These are phyloP conservation scores for Phialophora expanda DNA, from an alignment of 2,329 filamentous ascomycete genomes.

Conservation along the genomic window DNA sequence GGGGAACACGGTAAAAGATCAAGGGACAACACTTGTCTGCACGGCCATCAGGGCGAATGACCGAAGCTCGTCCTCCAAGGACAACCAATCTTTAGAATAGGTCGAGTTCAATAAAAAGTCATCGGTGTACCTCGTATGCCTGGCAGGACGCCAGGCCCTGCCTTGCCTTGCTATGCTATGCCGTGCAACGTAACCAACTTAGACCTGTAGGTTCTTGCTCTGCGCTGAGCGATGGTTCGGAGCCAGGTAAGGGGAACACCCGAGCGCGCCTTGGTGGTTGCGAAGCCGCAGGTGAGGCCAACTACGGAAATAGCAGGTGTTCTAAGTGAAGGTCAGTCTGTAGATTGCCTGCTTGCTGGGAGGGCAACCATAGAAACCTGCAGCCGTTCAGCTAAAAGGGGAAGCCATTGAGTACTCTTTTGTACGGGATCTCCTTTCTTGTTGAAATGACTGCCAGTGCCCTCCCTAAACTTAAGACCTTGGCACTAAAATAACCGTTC, in stretches of 20 bases:
- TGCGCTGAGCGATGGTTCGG: not conserved
- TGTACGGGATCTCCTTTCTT: not conserved
- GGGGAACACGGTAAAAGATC: slow-evolving; percentile 3
- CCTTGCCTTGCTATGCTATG: slow-evolving; percentile 6
- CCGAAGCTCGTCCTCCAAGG: not conserved
- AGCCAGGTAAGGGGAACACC: not conserved
- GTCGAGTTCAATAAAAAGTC: not conserved
- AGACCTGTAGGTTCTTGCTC: not conserved
- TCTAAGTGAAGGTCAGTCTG: too few relatives aligned
- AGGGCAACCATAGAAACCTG: not conserved
- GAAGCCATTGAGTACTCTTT: not conserved
- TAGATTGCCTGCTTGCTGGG: not conserved
- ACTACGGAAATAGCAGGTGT: not conserved
- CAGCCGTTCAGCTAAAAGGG: not conserved
- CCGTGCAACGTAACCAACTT: slow-evolving; percentile 13
- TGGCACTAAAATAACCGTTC: not conserved
- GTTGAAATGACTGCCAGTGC: not conserved
- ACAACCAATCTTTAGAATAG: slow-evolving; percentile 6
- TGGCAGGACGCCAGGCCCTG: not conserved
- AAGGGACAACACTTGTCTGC: not conserved
- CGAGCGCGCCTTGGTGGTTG: not conserved
- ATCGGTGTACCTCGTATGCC: not conserved
- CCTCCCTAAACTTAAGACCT: not conserved
- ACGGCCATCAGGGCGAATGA: not conserved
- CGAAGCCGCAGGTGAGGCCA: slow-evolving; percentile 11